A percentile compares a stretch with the other conserved stretches of the same genome.
These are phyloP conservation scores for Mycena maculata DNA, from an alignment of 768 basidiomycete species.

Conservation along the genomic window DNA sequence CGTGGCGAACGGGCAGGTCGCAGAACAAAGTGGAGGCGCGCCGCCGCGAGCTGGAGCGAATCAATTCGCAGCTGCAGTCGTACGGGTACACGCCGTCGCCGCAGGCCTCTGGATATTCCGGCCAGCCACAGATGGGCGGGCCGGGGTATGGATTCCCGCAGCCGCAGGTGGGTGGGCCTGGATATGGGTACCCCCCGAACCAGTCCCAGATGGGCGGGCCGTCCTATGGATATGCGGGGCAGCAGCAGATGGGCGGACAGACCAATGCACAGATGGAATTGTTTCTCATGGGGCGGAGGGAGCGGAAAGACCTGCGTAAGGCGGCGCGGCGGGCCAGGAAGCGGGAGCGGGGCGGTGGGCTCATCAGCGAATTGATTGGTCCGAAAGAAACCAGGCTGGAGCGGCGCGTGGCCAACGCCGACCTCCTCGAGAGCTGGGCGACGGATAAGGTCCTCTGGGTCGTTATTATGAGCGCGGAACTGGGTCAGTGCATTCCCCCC, in stretches of 20 bases:
- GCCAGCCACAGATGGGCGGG: no score
- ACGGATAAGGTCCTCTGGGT: constrained; percentile 37
- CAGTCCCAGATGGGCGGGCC: not conserved
- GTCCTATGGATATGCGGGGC: not conserved
- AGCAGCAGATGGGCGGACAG: not conserved
- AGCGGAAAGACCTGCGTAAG: constrained; percentile 18
- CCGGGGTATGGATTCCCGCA: not conserved
- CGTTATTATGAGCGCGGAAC: constrained; percentile 37
- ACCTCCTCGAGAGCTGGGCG: constrained; percentile 36
- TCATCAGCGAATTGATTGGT: no score
- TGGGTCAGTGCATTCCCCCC: constrained; percentile 25
- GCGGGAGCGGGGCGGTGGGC: constrained; percentile 3
- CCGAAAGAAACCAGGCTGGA: constrained; percentile 10
- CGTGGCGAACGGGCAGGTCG: constrained; percentile 28
- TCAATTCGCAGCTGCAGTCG: no score
- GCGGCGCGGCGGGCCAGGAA: constrained; percentile 12
- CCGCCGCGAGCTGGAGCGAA: constrained; percentile 30
- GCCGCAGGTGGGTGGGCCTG: not conserved
- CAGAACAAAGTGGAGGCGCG: constrained; percentile 34
- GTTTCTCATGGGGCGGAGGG: constrained; percentile 6
- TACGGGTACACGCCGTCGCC: not conserved
- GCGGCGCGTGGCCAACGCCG: constrained; percentile 33
- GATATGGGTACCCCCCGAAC: not conserved
- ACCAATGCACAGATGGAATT: not conserved
- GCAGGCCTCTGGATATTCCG: no score